Evolutionary conservation across 1,284 basidiomycete species (phyloP).

Genomic region (Sanghuangporus sanghuang): DNA sequence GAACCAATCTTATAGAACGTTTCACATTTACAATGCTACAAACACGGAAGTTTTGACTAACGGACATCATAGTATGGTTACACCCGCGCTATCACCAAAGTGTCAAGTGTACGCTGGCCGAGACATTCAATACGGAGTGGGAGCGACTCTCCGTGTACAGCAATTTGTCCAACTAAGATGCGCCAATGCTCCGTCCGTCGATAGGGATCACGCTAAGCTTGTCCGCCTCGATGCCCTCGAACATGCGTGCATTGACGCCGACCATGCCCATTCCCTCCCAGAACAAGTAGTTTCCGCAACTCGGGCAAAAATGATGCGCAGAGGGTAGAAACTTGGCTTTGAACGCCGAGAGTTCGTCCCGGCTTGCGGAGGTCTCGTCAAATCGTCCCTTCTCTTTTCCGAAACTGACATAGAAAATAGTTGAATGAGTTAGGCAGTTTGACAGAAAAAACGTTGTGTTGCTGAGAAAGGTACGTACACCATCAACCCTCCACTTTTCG

Average conservation of each 20-base stretch:
- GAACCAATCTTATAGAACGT: too few species aligned
- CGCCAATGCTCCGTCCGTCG: background rate
- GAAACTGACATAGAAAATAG: background rate
- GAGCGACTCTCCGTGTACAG: too few species aligned
- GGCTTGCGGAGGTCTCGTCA: background rate
- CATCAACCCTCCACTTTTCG: background rate
- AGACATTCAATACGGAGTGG: too few species aligned
- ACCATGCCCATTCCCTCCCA: constrained; percentile 1
- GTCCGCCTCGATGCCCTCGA: constrained; percentile 10
- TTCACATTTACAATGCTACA: too few species aligned
- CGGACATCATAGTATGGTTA: too few species aligned
- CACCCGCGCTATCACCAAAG: too few species aligned
- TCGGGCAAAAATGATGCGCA: background rate
- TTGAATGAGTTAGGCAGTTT: background rate
- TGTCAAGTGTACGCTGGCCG: too few species aligned
- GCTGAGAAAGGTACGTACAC: background rate
- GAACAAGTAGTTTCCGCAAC: background rate
- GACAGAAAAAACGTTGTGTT: background rate
- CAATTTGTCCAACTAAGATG: too few species aligned
- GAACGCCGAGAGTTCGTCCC: background rate
- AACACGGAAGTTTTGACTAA: too few species aligned
- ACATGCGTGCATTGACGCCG: constrained; percentile 1
- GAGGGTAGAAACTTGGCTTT: background rate
- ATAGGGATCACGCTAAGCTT: background rate
- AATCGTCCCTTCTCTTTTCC: background rate